Base-by-base conservation (phyloP, 2,329 filamentous ascomycete species). In the Penicillium polonicum region DNA sequence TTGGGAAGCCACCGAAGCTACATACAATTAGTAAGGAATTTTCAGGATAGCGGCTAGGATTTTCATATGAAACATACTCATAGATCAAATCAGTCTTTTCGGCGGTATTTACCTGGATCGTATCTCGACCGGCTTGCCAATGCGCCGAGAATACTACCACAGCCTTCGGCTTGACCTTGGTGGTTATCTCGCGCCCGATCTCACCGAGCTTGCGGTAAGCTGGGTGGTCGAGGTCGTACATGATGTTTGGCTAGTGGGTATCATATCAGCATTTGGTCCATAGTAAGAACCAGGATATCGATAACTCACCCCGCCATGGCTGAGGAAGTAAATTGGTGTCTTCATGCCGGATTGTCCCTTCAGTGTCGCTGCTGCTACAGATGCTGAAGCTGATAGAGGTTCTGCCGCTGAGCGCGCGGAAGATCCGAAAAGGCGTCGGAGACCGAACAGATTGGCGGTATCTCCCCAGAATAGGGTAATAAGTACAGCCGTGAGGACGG, bases 101-200 rank as follows among this genome's bases (percentile, higher is more conserved):
- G 3, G 83, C 85, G 9, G 82, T 84, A 70, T 90, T 91, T 64
- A 91, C 81, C 66, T 87, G 78, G 60, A 91, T 82, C 4, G 76
- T 79, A 64, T 81, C 76, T 39, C 74, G 73, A 1, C 68, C 54
- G 7, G 81, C 85, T 74, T 90, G 86, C 89, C 89, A 92, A 72
- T 92, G 89, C 1, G 88, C 89, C 0, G 88, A 91, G 70, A 92
- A 88, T 27, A 91, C 86, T 1, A 92, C 85, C 17, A 92, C 82
- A 2, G 88, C 89, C 60, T 84, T 86, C 2, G 89, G 89, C 66
- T 86, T 87, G 43, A 91, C 84, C 60, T 85, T 83, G 29, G 82
- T 78, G 0, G 87, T 90, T 69, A 92, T 90, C 66, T 91, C 88
- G 8, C 73, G 79, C 42, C 89, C 89, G 52, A 91, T 86, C 25